These are phyloP conservation scores for Cryphonectria japonica DNA, from an alignment of 2,329 filamentous ascomycete species.

Conservation along the genomic window DNA sequence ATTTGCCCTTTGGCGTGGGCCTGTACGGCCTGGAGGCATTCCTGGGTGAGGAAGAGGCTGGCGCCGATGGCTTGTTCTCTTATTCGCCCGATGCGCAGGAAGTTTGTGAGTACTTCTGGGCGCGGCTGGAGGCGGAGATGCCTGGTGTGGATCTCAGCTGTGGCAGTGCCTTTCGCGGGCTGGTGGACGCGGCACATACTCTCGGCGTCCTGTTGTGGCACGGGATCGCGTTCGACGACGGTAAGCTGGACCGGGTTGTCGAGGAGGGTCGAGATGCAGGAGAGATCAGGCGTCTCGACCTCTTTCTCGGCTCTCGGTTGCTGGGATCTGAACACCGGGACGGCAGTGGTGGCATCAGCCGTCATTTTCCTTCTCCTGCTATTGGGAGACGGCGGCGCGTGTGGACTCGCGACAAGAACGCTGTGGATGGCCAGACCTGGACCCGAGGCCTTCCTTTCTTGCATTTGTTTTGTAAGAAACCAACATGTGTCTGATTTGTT, in stretches of 20 bases:
- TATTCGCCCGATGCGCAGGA: constrained; percentile 49
- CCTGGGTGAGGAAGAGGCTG: constrained; percentile 55
- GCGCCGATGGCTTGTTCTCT: constrained; percentile 39
- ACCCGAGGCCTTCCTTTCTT: background rate
- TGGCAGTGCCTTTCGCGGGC: constrained; percentile 32
- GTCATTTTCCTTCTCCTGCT: background rate
- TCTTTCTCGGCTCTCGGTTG: constrained; percentile 30
- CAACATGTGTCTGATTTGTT: background rate
- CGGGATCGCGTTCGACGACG: constrained; percentile 66
- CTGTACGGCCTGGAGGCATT: constrained; percentile 65
- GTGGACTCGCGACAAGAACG: background rate
- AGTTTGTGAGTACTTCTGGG: constrained; percentile 57
- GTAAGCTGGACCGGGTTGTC: constrained; percentile 61
- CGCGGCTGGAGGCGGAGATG: constrained; percentile 40
- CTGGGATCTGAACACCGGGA: background rate
- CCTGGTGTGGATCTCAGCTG: constrained; percentile 38
- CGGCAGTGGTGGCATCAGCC: background rate
- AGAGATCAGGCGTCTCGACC: constrained; percentile 57
- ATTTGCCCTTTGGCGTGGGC: constrained; percentile 61
- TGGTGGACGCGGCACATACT: constrained; percentile 48
- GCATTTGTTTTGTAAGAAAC: background rate
- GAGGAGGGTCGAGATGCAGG: constrained; percentile 52
- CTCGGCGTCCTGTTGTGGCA: constrained; percentile 66
- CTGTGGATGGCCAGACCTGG: background rate
- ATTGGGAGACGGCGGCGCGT: background rate